Evolutionary conservation across 1,139 yeast genomes (phyloP).

Genomic region (Geotrichum restrictum): DNA sequence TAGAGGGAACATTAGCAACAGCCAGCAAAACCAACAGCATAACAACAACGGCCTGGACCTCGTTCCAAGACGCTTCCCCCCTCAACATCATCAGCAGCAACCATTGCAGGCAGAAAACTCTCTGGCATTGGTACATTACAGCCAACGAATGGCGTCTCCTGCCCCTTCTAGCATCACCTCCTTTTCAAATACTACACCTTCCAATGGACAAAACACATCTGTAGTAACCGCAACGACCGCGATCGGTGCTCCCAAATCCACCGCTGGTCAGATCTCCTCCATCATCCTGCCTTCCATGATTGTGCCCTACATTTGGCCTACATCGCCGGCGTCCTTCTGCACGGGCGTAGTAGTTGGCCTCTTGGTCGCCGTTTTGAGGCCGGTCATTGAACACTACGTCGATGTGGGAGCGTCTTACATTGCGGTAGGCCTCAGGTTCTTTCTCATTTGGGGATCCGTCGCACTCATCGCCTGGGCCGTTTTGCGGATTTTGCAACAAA

Average conservation of each 20-base stretch:
- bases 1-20: neutral
- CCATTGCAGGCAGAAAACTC: neutral
- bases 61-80: neutral
- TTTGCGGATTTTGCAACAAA: constrained; percentile 23
- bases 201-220: neutral
- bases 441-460: constrained; percentile 30
- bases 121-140: constrained; percentile 7
- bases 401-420: constrained; percentile 30
- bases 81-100: neutral
- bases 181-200: neutral
- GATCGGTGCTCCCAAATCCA: constrained; percentile 11
- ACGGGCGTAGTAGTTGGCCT: constrained; percentile 30
- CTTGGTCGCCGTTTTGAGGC: constrained; percentile 27
- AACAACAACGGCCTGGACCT: neutral
- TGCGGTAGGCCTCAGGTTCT: constrained; percentile 24
- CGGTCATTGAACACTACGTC: constrained; percentile 29
- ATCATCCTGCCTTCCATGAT: constrained; percentile 22
- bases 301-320: constrained; percentile 29
- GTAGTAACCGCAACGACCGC: constrained; percentile 18
- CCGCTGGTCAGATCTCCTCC: constrained; percentile 19
- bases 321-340: constrained; percentile 31
- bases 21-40: neutral
- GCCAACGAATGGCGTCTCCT: constrained; percentile 7
- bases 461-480: constrained; percentile 26
- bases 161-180: constrained; percentile 7